phyloP scores from a whole-genome alignment of 306 rosid genomes.

The Cajanus cajan region DNA sequence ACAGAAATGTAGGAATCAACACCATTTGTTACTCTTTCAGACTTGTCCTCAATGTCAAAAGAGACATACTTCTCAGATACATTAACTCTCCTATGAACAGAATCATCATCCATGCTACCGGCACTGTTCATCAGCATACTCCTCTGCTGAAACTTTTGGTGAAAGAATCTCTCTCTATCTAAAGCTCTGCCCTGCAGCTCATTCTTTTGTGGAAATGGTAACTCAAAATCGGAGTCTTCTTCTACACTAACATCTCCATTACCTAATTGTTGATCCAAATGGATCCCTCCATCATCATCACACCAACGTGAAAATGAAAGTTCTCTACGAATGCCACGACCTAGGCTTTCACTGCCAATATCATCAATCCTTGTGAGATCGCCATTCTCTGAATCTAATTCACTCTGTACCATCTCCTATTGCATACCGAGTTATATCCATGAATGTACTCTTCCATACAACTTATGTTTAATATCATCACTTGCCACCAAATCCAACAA shows the following conservation, averaged over 20 bases:
- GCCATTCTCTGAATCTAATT: constrained; percentile 45
- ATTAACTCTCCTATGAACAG: constrained; percentile 42
- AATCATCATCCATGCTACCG: constrained; percentile 51
- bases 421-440: constrained; percentile 40
- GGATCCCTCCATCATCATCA: constrained; percentile 51
- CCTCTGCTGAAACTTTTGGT: constrained; percentile 42
- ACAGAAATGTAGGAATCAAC: constrained; percentile 34
- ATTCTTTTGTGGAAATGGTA: constrained; percentile 49
- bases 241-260: constrained; percentile 44
- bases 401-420: constrained; percentile 64
- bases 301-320: constrained; percentile 78
- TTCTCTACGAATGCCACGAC: constrained; percentile 50
- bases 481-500: constrained; percentile 28
- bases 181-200: constrained; percentile 39
- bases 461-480: constrained; percentile 26
- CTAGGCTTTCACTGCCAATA: constrained; percentile 38
- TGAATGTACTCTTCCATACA: constrained; percentile 30
- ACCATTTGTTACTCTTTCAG: constrained; percentile 41
- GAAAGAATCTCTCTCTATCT: constrained; percentile 39
- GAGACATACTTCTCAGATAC: constrained; percentile 58
- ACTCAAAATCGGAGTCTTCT: constrained; percentile 61
- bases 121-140: constrained; percentile 47
- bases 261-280: constrained; percentile 40
- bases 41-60: constrained; percentile 61
- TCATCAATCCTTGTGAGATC: constrained; percentile 28